These are phyloP conservation scores for Begonia masoniana DNA, from an alignment of 306 rosid genomes.

Conservation along the genomic window DNA sequence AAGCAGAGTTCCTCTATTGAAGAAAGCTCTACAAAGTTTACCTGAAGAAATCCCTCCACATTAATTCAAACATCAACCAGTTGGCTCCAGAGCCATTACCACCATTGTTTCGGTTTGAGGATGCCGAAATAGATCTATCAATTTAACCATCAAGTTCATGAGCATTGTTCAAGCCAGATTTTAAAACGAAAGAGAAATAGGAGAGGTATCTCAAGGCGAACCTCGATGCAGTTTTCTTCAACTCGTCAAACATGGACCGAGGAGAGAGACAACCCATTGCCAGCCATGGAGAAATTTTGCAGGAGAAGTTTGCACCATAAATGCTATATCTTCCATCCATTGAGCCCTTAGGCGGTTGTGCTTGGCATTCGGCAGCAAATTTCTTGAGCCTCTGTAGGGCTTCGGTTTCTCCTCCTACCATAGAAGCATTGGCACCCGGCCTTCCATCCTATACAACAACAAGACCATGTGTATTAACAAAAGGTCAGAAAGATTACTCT, in stretches of 20 bases:
- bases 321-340: constrained; percentile 52
- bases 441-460: constrained; percentile 46
- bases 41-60: constrained; percentile 99
- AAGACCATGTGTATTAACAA: too few relatives aligned
- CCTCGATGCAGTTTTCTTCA: constrained; percentile 70
- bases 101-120: constrained; percentile 38
- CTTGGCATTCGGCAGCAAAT: constrained; percentile 78
- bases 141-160: constrained; percentile 6
- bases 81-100: constrained; percentile 52
- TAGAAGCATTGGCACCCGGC: constrained; percentile 37
- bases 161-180: not conserved
- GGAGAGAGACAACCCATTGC: constrained; percentile 96
- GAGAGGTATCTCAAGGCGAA: constrained; percentile 10
- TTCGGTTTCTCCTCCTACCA: constrained; percentile 93
- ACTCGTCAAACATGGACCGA: constrained; percentile 67
- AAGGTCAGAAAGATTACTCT: too few relatives aligned
- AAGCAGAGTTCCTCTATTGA: not conserved
- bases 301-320: constrained; percentile 85
- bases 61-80: constrained; percentile 86
- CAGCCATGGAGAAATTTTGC: constrained; percentile 98
- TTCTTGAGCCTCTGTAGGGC: constrained; percentile 66
- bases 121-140: constrained; percentile 41
- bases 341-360: constrained; percentile 55
- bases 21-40: constrained; percentile 10
- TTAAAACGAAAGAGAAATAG: constrained; percentile 4